Evolutionary conservation across 163 green algal species (phyloP), one percentile per base, ranked within the genome.

Genomic region (Chlamydomonas reinhardtii): DNA sequence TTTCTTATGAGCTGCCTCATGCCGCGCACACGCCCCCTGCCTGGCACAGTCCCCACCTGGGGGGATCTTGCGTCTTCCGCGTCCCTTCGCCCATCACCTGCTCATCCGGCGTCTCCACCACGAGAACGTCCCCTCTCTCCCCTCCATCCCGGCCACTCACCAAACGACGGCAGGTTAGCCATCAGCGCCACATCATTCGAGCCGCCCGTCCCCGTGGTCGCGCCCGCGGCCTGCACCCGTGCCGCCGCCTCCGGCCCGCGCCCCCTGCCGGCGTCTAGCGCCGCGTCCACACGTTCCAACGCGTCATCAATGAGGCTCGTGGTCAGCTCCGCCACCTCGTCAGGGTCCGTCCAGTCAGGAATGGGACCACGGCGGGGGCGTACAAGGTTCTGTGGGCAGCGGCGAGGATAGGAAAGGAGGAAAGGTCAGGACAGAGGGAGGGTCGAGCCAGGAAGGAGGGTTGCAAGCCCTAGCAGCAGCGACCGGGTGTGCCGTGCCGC

Each of bases 271-370:
- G 78, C 90, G 25, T 92, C 90, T 69, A 95, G 61, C 0, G 92
- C 85, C 34, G 65, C 84, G 56, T 95, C 89, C 29, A 94, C 48
- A 0, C 74, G 65, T 43, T 94, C 91, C 62, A 95, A 68, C 0
- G 66, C 66, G 25, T 91, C 83, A 22, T 93, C 91, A 35, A 96
- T 35, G 48, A 91, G 76, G 25, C 59, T 34, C 19, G 75, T 69
- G 12, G 89, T 74, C 88, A 86, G 93, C 19, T 91, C 82, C 0
- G 72, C 61, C 1, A 82, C 71, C 19, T 93, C 89, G 16, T 92
- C 89, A 20, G 68, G 32, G 31, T 91, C 88, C 20, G 39, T 74
- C 29, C 72, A 74, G 68, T 76, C 75, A 39, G 71, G 48, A 11
- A n/a, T 20, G 4, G 76, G 35, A 15, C 56, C 16, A 2, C 70